A percentile compares a stretch with the other conserved stretches of the same genome.
These are phyloP conservation scores for Stagonosporopsis cucurbitacearum DNA, from an alignment of 2,329 filamentous ascomycete species.

Conservation along the genomic window DNA sequence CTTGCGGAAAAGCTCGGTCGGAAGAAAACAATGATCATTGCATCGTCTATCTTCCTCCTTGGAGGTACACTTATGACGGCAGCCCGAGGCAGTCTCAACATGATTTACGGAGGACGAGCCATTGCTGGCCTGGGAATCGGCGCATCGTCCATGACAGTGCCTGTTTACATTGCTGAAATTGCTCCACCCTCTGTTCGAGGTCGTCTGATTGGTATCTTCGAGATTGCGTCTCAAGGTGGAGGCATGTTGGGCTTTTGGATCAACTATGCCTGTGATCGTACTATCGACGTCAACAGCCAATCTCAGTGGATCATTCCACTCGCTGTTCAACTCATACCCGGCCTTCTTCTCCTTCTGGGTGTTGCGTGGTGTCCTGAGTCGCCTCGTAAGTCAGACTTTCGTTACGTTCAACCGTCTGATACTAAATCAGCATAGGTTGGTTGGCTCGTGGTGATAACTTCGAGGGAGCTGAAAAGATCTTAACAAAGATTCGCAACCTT, in stretches of 20 bases:
- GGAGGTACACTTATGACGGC: conserved; percentile 52
- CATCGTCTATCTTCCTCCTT: conserved; percentile 53
- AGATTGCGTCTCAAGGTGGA: conserved; percentile 69
- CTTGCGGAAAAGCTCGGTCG: conserved; percentile 59
- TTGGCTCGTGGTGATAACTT: conserved; percentile 37
- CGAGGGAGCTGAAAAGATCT: conserved; percentile 50
- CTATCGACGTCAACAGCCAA: conserved; percentile 53
- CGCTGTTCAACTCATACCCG: conserved; percentile 54
- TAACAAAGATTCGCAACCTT: conserved; percentile 56
- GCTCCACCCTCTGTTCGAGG: conserved; percentile 69
- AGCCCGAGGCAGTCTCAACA: conserved; percentile 42
- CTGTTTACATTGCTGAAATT: conserved; percentile 50
- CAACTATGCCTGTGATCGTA: conserved; percentile 50
- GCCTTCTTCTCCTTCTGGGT: conserved; percentile 44
- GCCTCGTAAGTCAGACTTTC: conserved; percentile 21
- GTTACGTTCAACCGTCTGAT: not conserved
- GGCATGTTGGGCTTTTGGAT: conserved; percentile 58
- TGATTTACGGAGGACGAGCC: conserved; percentile 48
- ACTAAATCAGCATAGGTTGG: conserved; percentile 27
- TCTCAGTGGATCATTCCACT: conserved; percentile 70
- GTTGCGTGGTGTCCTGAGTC: conserved; percentile 48
- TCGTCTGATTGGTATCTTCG: conserved; percentile 70
- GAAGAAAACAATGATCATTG: conserved; percentile 57
- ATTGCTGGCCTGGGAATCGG: conserved; percentile 51
- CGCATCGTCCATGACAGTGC: conserved; percentile 46